Base-by-base conservation (phyloP, 768 basidiomycete genomes). In the Vararia minispora region DNA sequence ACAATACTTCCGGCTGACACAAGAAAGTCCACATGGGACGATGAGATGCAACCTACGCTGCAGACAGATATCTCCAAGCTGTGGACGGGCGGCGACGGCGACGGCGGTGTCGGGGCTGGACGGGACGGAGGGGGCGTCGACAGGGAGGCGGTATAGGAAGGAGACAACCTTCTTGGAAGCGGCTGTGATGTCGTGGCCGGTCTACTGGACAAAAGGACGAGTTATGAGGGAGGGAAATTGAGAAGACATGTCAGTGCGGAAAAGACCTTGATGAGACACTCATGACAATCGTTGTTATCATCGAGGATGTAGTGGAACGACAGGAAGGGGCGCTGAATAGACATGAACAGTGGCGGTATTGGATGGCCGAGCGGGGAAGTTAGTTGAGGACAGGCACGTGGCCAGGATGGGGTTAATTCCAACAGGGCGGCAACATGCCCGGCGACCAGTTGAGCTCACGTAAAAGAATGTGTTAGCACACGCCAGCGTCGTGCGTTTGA, bases 141-240 rank as follows among this genome's bases (percentile, higher is more conserved):
- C 35, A 12, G 52, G 53, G 42, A 79, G 62, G 35, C 90, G 81
- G 52, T 97, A 94, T 3, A 97, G 68, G 28, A 88, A 76, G 55
- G 98, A 98, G 46, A 99, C 97, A 47, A 78, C 67, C 60, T 88
- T 92, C 59, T 99, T 99, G 36, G 90, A 89, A 25, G 85, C 68
- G 49, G 79, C 85, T 18, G 92, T 97, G 35, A 89, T 72, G 59
- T 95, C 91, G 25, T 95, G 78, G 53, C 78, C 80, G 28, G 73
- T 69, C 85, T 88, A 56, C 11, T 32, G 7, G 16, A 38, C 28
- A 17, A 23, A 11, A 20, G 31, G 28, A 32, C 12, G 20, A 37
- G 30, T 33, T 40, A 28, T 47, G 43, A 34, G 22, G 21, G 20
- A n/a, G 37, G n/a, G n/a, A n/a, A n/a, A n/a, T 6, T 14, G 14